Percentiles rank a stretch among this genome's conserved stretches.
phyloP scores from a whole-genome alignment of 2,329 filamentous ascomycete genomes.

The Balansia obtecta region DNA sequence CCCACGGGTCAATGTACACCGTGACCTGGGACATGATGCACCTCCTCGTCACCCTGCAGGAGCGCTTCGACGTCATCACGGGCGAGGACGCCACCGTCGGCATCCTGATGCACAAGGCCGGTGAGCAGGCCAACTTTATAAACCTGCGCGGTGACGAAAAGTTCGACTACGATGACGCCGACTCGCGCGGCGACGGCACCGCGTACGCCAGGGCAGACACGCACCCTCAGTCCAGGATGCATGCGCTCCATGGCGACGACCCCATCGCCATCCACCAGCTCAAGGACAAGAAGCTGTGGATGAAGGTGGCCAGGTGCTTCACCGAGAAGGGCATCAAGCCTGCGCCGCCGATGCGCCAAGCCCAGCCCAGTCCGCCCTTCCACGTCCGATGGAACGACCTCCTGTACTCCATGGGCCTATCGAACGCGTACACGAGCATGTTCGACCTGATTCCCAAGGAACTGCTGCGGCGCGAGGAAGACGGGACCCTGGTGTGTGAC shows the following conservation, averaged over 20 bases:
- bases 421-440: constrained; percentile 9
- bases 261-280: constrained; percentile 17
- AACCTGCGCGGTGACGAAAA: constrained; percentile 18
- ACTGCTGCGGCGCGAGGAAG: constrained; percentile 9
- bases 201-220: constrained; percentile 16
- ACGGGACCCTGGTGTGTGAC: constrained; percentile 14
- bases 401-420: constrained; percentile 11
- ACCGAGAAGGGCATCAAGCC: constrained; percentile 15
- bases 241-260: constrained; percentile 13
- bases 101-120: constrained; percentile 16
- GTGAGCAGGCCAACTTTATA: constrained; percentile 14
- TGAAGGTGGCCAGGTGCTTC: constrained; percentile 19
- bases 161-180: constrained; percentile 18
- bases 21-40: constrained; percentile 21
- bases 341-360: constrained; percentile 5
- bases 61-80: constrained; percentile 13
- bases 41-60: constrained; percentile 15
- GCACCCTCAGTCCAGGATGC: constrained; percentile 13
- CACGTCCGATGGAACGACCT: constrained; percentile 14
- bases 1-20: constrained; percentile 22
- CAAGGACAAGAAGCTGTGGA: constrained; percentile 14
- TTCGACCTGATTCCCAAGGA: constrained; percentile 14
- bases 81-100: constrained; percentile 19
- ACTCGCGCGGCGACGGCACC: constrained; percentile 15
- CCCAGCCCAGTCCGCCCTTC: constrained; percentile 6